These are phyloP conservation scores for Candida pseudocylindracea DNA, from an alignment of 1,139 yeast species.

Conservation along the genomic window DNA sequence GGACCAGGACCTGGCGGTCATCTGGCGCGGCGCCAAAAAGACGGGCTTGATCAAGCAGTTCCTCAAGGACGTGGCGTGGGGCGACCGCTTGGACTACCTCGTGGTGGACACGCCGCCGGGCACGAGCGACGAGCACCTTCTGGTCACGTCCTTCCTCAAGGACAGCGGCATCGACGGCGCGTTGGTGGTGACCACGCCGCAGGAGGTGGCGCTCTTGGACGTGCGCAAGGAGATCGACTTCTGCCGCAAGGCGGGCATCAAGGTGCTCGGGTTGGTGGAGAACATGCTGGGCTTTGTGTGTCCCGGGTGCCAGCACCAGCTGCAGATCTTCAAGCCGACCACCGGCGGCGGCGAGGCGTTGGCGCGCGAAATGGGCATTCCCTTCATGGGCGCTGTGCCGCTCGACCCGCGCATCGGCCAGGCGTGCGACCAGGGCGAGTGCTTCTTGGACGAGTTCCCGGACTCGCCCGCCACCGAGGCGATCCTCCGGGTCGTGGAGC, in stretches of 20 bases:
- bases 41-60: constrained; percentile 87
- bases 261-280: constrained; percentile 75
- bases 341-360: constrained; percentile 89
- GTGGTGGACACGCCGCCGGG: constrained; percentile 98
- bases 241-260: constrained; percentile 76
- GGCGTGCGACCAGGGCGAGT: constrained; percentile 76
- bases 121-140: constrained; percentile 89
- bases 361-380: constrained; percentile 56
- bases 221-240: constrained; percentile 93
- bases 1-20: constrained; percentile 78
- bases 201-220: constrained; percentile 85
- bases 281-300: constrained; percentile 98
- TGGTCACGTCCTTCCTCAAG: constrained; percentile 71
- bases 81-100: constrained; percentile 59
- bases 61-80: constrained; percentile 93
- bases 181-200: constrained; percentile 87
- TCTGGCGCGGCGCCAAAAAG: constrained; percentile 95
- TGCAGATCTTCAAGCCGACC: constrained; percentile 80
- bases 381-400: constrained; percentile 82
- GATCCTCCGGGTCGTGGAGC: constrained; percentile 63
- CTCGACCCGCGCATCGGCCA: constrained; percentile 86
- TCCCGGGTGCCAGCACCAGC: constrained; percentile 79
- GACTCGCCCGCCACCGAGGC: constrained; percentile 91
- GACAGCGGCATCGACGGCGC: constrained; percentile 95
- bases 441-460: constrained; percentile 63